These are phyloP conservation scores for Ciborinia camelliae DNA, from an alignment of 2,329 filamentous ascomycete species.

Conservation along the genomic window DNA sequence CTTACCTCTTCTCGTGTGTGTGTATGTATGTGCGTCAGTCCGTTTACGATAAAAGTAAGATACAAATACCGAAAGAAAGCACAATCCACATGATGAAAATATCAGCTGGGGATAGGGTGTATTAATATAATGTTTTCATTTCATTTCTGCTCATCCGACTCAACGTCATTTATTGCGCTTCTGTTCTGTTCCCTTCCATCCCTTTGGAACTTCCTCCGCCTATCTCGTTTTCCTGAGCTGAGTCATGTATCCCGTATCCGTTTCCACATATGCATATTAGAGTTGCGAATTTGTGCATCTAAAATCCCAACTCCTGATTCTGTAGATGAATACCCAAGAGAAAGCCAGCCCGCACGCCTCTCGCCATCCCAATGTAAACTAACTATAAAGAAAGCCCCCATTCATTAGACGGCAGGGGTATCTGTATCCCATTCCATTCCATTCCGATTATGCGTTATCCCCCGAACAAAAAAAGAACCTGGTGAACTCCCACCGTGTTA, in stretches of 20 bases:
- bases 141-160: neutral
- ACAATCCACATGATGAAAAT: neutral
- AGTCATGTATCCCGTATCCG: neutral
- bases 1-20: neutral
- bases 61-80: neutral
- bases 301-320: neutral
- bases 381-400: neutral
- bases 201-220: neutral
- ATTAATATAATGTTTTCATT: neutral
- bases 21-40: neutral
- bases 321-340: neutral
- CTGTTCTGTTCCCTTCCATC: neutral
- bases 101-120: neutral
- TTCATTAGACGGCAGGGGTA: constrained; percentile 7
- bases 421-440: constrained; percentile 8
- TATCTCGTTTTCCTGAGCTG: no score
- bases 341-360: constrained; percentile 8
- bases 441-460: constrained; percentile 8
- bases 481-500: constrained; percentile 5
- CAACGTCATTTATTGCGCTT: neutral
- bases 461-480: neutral
- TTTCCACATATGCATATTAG: neutral
- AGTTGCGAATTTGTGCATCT: neutral
- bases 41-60: neutral
- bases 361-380: constrained; percentile 12